Evolutionary conservation across 306 rosid genomes (phyloP).

Genomic region (Lablab purpureus): DNA sequence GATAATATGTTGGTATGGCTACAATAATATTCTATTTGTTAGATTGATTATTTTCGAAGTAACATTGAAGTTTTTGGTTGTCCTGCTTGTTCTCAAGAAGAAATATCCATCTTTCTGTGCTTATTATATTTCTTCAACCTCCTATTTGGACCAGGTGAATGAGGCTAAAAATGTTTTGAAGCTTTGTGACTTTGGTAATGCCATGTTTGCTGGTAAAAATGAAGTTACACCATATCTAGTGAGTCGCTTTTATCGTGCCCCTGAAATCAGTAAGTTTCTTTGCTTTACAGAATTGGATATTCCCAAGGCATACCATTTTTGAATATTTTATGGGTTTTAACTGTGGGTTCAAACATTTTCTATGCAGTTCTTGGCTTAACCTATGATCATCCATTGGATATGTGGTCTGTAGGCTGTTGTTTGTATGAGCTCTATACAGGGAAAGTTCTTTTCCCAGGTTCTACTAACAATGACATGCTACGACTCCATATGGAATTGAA

Average conservation of each 20-base stretch:
- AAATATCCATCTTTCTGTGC: constrained; percentile 7
- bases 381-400: constrained; percentile 99
- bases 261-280: constrained; percentile 81
- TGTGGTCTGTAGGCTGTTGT: constrained; percentile 99
- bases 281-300: background rate
- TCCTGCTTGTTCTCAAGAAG: background rate
- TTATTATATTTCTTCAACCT: background rate
- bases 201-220: constrained; percentile 98
- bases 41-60: background rate
- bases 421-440: constrained; percentile 87
- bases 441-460: constrained; percentile 96
- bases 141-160: constrained; percentile 67
- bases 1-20: constrained; percentile 92
- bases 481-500: constrained; percentile 96
- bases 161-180: constrained; percentile 97
- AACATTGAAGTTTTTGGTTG: background rate
- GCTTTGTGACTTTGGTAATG: constrained; percentile 99
- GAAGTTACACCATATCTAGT: constrained; percentile 95
- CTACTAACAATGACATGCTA: constrained; percentile 93
- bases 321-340: constrained; percentile 15
- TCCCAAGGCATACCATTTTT: background rate
- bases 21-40: background rate
- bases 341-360: constrained; percentile 1
- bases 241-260: constrained; percentile 93
- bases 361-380: constrained; percentile 58